Conservation (phyloP, 164 flowering plant species). For the Annona squamosa region DNA sequence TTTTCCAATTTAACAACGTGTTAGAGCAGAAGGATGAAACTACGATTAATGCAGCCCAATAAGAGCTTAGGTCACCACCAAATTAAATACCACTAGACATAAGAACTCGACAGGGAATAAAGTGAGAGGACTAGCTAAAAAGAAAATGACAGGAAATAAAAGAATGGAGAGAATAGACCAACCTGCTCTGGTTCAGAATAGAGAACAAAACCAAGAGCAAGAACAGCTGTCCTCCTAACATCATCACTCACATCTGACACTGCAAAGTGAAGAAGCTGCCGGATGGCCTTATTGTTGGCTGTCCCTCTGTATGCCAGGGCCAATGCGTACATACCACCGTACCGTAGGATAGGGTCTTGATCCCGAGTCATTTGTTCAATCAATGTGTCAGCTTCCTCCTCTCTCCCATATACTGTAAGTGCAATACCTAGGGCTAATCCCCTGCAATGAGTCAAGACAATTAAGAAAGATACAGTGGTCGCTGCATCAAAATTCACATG, state of each 20-base stretch:
- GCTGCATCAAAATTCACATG: background rate
- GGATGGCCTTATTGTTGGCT: slow-evolving; percentile 84
- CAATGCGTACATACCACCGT: slow-evolving; percentile 95
- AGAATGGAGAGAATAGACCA: slow-evolving; percentile 7
- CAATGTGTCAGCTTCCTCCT: slow-evolving; percentile 87
- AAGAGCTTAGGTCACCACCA: too few species aligned
- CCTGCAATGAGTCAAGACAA: slow-evolving; percentile 25
- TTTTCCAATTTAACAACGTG: too few species aligned
- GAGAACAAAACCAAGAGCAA: slow-evolving; percentile 87
- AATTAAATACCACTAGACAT: too few species aligned
- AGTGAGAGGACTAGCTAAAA: background rate
- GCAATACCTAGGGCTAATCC: slow-evolving; percentile 91
- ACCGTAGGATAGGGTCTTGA: slow-evolving; percentile 87
- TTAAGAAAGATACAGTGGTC: background rate
- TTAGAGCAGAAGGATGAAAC: too few species aligned
- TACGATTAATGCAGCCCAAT: too few species aligned
- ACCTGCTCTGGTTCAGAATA: slow-evolving; percentile 97
- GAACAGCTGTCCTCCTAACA: slow-evolving; percentile 91
- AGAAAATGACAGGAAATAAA: background rate
- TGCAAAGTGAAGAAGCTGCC: slow-evolving; percentile 90
- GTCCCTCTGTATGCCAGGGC: slow-evolving; percentile 92
- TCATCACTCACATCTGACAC: slow-evolving; percentile 95
- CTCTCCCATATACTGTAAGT: slow-evolving; percentile 94
- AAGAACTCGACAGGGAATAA: background rate
- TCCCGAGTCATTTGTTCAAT: slow-evolving; percentile 92